Evolutionary conservation across 129 eudicot genomes (phyloP).

Genomic region (Lonicera japonica): DNA sequence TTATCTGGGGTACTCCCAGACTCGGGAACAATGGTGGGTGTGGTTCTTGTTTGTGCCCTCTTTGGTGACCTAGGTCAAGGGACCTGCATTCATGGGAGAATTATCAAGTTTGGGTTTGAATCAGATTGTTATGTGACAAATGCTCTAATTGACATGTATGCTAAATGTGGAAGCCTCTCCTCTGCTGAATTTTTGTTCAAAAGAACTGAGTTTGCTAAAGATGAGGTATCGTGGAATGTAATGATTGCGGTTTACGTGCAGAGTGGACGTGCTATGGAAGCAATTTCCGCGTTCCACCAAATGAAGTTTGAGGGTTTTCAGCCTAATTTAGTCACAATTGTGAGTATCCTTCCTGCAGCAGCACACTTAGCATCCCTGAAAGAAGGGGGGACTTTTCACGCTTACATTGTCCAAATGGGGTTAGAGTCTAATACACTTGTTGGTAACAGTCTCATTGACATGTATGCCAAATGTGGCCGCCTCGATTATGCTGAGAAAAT

Average conservation of each 20-base stretch:
- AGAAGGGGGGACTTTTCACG: constrained; percentile 53
- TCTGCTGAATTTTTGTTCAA: constrained; percentile 46
- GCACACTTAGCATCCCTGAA: constrained; percentile 43
- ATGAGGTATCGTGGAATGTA: constrained; percentile 54
- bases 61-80: constrained; percentile 41
- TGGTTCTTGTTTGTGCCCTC: constrained; percentile 45
- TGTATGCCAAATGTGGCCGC: constrained; percentile 74
- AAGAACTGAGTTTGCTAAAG: constrained; percentile 26
- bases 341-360: constrained; percentile 57
- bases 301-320: constrained; percentile 44
- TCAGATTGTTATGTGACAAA: constrained; percentile 53
- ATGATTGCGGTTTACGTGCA: constrained; percentile 52
- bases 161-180: constrained; percentile 47
- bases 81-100: constrained; percentile 41
- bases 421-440: constrained; percentile 32
- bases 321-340: constrained; percentile 55
- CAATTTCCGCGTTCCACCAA: constrained; percentile 34
- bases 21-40: constrained; percentile 50
- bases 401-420: constrained; percentile 33
- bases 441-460: constrained; percentile 51
- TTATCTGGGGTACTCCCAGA: constrained; percentile 44
- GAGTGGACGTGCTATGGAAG: constrained; percentile 33
- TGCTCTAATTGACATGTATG: constrained; percentile 70
- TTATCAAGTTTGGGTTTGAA: constrained; percentile 47
- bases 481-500: constrained; percentile 41